Evolutionary conservation across 2,329 filamentous ascomycete species (phyloP), one percentile per base, ranked within the genome.

Genomic region (Pseudogymnoascus sp.): DNA sequence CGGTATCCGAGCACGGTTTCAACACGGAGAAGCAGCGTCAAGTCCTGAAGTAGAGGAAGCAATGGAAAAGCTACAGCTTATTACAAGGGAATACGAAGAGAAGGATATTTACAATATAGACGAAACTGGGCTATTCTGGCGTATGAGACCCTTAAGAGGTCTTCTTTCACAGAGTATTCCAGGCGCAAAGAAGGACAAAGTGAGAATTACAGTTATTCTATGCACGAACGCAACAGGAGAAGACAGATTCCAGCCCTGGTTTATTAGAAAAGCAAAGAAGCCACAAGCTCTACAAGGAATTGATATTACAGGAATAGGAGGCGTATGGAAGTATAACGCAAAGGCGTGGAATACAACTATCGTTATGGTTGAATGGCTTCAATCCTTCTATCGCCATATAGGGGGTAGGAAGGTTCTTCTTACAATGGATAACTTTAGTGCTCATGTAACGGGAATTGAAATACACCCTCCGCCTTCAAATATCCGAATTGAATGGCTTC

Each of bases 91-190:
- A 42, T 71, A 66, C 47, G 16, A 62, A 1, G 61, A 65, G 25
- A 60, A 66, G 40, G 66, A 71, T 63, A 65, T 69, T 3, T 21
- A 21, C 3, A 21, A 21, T 21, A 21, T 21, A 3, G 21, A 21
- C 21, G 21, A 21, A 21, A 5, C 69, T 2, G 65, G 69, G 0
- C 61, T 70, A 11, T 67, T 63, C 60, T 71, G 67, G 69, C 64
- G 65, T n/a, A 64, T 60, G 44, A 44, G 63, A 11, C 67, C 68
- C 47, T 66, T n/a, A 44, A 40, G 61, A n/a, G 62, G 62, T 33
- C 61, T 68, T n/a, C 14, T 59, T 11, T 44, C 63, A 10, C 11
- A 56, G 25, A 28, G 37, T 5, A 14, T 33, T 5, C 23, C 14
- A 16, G 61, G 61, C 2, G 3, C 4, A 7, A 62, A 62, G 44